Evolutionary conservation across 345 rosid genomes (phyloP), one percentile per base, ranked within the genome.

Genomic region (Acer campestre): DNA sequence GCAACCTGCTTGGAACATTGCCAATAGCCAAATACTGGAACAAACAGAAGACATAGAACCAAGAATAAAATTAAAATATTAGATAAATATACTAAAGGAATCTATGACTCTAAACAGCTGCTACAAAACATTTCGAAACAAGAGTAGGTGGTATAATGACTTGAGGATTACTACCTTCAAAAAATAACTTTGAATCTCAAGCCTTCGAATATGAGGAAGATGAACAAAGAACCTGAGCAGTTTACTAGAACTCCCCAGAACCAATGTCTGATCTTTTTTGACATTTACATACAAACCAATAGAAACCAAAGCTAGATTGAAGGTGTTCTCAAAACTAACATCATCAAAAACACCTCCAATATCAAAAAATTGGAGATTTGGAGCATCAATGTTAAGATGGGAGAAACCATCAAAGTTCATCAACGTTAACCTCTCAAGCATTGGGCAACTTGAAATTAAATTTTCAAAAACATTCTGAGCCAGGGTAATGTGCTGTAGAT

Each of bases 121-220:
- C 27, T n/a, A 63, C 53, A 13, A 69, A 61, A 35, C 55, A 56
- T 25, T 40, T 63, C 13, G 17, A 6, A 31, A 38, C 18, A 66
- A 49, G 8, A 35, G 44, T 17, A 2, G 27, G 59, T 49, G 42
- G 27, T 20, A 29, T 25, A 69, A 14, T 42, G 62, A 48, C 11
- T 27, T 7, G 69, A 10, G 68, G 70, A 2, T 14, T 42, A 42
- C 73, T 82, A 91, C 95, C 95, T 88, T 89, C 46, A 91, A 68
- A 82, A 88, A 89, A 87, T 85, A 89, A 78, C 86, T 88, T 86
- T 91, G 90, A 76, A 91, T 78, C 84, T 91, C 93, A 17, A 91
- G 90, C 80, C 92, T 87, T 68, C 90, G 87, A 68, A 91, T 82
- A 68, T 86, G 90, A 67, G 95, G 92, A 72, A 91, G 80, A 83